Percentiles rank a stretch among this genome's conserved stretches.
phyloP scores from a whole-genome alignment of 257 asterid species.

The Nicotiana obtusifolia region DNA sequence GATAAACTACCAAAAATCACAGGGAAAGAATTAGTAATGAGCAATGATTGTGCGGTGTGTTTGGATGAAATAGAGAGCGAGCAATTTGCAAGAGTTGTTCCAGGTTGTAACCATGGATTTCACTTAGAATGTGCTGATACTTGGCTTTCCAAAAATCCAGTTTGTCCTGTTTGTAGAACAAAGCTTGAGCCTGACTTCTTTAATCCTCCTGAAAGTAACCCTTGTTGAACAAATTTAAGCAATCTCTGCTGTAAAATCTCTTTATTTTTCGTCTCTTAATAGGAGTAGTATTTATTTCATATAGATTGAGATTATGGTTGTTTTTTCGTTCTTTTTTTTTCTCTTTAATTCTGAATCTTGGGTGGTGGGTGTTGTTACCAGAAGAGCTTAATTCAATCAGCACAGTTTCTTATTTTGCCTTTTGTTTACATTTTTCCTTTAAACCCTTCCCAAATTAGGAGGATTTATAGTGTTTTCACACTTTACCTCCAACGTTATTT shows the following conservation, averaged over 20 bases:
- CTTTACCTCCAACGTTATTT: no score
- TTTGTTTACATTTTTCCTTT: background rate
- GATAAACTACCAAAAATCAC: slow-evolving; percentile 49
- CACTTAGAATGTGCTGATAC: slow-evolving; percentile 71
- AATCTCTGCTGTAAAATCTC: background rate
- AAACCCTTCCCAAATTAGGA: no score
- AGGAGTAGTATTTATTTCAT: background rate
- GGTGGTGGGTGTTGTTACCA: slow-evolving; percentile 10
- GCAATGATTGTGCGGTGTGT: slow-evolving; percentile 75
- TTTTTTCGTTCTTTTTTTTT: background rate
- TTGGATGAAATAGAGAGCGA: slow-evolving; percentile 59
- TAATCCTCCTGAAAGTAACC: slow-evolving; percentile 36
- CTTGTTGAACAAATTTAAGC: slow-evolving; percentile 27
- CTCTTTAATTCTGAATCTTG: background rate
- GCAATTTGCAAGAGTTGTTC: slow-evolving; percentile 60
- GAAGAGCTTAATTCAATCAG: background rate
- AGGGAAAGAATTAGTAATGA: slow-evolving; percentile 63
- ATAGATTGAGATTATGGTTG: background rate
- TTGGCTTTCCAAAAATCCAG: slow-evolving; percentile 59
- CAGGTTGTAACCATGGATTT: slow-evolving; percentile 87
- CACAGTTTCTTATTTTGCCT: background rate
- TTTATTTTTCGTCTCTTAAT: background rate
- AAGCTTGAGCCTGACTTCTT: slow-evolving; percentile 47
- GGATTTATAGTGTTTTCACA: no score
- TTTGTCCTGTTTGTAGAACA: slow-evolving; percentile 76